Percentiles rank a stretch among this genome's conserved stretches.
These are phyloP conservation scores for Mycena venus DNA, from an alignment of 768 basidiomycete genomes.

Conservation along the genomic window DNA sequence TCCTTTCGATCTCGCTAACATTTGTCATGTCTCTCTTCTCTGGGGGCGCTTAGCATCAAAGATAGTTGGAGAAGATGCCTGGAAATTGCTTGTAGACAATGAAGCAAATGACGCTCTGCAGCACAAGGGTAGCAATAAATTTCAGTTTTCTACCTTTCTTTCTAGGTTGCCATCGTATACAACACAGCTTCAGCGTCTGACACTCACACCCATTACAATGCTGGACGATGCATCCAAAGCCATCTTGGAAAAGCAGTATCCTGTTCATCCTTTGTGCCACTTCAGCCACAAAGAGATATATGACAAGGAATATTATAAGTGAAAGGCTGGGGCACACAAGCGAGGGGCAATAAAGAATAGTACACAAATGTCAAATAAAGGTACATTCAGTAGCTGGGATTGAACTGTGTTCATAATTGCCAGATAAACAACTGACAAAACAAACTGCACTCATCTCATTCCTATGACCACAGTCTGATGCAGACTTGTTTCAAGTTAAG, in stretches of 20 bases:
- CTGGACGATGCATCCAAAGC: not conserved
- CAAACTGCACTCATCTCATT: too few species aligned
- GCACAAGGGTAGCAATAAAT: not conserved
- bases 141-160: not conserved
- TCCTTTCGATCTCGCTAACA: not conserved
- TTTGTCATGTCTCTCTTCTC: not conserved
- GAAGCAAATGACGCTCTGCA: not conserved
- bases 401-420: too few species aligned
- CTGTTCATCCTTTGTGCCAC: not conserved
- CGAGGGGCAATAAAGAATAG: too few species aligned
- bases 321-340: too few species aligned
- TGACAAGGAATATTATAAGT: not conserved
- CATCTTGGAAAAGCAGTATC: not conserved
- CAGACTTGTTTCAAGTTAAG: too few species aligned
- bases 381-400: too few species aligned
- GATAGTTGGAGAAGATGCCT: not conserved
- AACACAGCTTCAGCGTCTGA: not conserved
- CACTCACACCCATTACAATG: not conserved
- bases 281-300: not conserved
- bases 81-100: not conserved
- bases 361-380: too few species aligned
- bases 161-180: not conserved
- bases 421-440: too few species aligned
- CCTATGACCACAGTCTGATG: too few species aligned
- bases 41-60: not conserved